Percentiles rank a stretch among this genome's conserved stretches.
phyloP scores from a whole-genome alignment of 805 yeast genomes.

The Wickerhamomyces strasburgensis region DNA sequence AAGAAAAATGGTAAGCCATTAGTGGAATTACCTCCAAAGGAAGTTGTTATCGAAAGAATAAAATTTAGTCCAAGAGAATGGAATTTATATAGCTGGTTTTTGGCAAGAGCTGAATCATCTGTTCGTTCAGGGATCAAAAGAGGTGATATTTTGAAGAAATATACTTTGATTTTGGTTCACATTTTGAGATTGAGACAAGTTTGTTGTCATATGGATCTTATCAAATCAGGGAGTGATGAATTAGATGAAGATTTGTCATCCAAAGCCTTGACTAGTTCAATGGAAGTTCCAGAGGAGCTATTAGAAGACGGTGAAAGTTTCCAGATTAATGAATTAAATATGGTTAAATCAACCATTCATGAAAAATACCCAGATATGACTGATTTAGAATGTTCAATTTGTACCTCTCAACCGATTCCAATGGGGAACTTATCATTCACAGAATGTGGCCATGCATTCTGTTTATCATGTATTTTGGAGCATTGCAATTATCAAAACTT shows the following conservation, averaged over 20 bases:
- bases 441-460: slow-evolving; percentile 78
- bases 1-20: slow-evolving; percentile 71
- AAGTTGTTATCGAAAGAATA: slow-evolving; percentile 62
- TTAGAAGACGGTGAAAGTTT: slow-evolving; percentile 2
- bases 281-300: slow-evolving; percentile 20
- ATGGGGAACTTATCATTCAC: slow-evolving; percentile 53
- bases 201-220: slow-evolving; percentile 77
- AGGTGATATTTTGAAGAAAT: slow-evolving; percentile 68
- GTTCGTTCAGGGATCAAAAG: slow-evolving; percentile 52
- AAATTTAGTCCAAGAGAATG: slow-evolving; percentile 63
- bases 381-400: slow-evolving; percentile 76
- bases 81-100: slow-evolving; percentile 61
- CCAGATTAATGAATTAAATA: slow-evolving; percentile 12
- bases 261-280: slow-evolving; percentile 10
- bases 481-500: slow-evolving; percentile 65
- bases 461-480: slow-evolving; percentile 65
- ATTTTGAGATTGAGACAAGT: slow-evolving; percentile 80
- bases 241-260: slow-evolving; percentile 43
- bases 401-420: slow-evolving; percentile 63
- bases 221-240: slow-evolving; percentile 45
- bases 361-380: slow-evolving; percentile 29
- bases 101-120: slow-evolving; percentile 58
- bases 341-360: slow-evolving; percentile 25
- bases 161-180: slow-evolving; percentile 76
- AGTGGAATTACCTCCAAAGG: slow-evolving; percentile 73